Evolutionary conservation across 73 alveolate genomes (phyloP), one percentile per base, ranked within the genome.

Genomic region (Tetrahymena borealis): DNA sequence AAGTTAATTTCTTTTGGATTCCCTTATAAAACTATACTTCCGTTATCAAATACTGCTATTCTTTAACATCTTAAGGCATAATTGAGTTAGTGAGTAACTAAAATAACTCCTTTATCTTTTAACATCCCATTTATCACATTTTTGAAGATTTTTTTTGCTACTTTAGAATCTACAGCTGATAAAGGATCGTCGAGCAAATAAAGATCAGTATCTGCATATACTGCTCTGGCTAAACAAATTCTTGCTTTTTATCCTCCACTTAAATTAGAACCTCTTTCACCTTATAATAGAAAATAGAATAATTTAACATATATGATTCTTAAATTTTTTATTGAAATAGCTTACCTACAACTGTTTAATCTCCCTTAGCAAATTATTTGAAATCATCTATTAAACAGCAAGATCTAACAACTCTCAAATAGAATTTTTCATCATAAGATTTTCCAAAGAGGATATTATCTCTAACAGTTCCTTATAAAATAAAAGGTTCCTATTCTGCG

Each of bases 161-260:
- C 97, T 92, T 94, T 91, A 32, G 96, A 96, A 90, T 96, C 98
- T 77, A 94, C 91, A 92, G 98, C 94, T 94, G 96, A 91, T 39
- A 96, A 79, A 33, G 98, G 98, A 92, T 96, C 98, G 85, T 96
- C 98, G 38, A 96, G 91, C 40, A 96, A 40, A 94, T 92, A 94
- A 18, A 96, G 91, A 96, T 96, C 98, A 15, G 98, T 90, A 94
- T 96, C 91, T 39, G 96, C 92, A 90, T 97, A 97, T 20, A 97
- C 95, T 2, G 99, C 99, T 90, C 99, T 94, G 7, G 99, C 98
- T 35, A 97, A 91, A 93, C 98, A 95, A 39, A 97, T 93, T 92
- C 99, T 90, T 3, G 98, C 98, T 91, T 94, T 96, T 97, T 97
- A 97, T 4, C 99, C 99, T 36, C 99, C 99, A 78, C 97, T 93